A percentile compares a stretch with the other conserved stretches of the same genome.
Evolutionary conservation across 2,329 filamentous ascomycete species (phyloP).

Genomic region (Xylaria polymorpha): DNA sequence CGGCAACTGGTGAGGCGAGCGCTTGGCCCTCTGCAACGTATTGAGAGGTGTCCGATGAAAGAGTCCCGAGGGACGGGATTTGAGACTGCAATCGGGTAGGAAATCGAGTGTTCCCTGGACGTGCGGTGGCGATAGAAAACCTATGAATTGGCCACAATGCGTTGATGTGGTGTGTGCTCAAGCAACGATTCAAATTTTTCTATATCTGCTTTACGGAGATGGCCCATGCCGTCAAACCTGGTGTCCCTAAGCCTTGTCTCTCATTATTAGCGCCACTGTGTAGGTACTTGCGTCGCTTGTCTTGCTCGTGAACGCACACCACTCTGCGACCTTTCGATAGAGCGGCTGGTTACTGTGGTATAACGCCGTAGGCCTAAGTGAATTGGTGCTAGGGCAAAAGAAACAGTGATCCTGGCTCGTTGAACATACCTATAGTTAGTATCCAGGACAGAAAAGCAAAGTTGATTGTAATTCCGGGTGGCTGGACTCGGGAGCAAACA

Average conservation of each 20-base stretch:
- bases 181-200: neutral
- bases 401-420: neutral
- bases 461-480: conserved; percentile 1
- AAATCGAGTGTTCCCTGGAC: neutral
- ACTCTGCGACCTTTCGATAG: neutral
- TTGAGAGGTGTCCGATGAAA: neutral
- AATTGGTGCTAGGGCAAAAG: neutral
- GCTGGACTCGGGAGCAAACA: neutral
- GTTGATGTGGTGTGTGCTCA: neutral
- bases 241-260: neutral
- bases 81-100: neutral
- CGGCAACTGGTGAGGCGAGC: neutral
- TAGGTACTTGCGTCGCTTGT: conserved; percentile 16
- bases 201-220: neutral
- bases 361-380: neutral
- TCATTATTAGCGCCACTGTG: neutral
- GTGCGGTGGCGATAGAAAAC: neutral
- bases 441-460: neutral
- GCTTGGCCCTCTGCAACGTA: neutral
- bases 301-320: neutral
- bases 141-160: neutral
- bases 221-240: neutral
- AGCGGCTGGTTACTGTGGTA: neutral
- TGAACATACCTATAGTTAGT: neutral
- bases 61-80: neutral